Evolutionary conservation across 2,329 filamentous ascomycete species (phyloP).

Genomic region (Xylariaceae sp.): DNA sequence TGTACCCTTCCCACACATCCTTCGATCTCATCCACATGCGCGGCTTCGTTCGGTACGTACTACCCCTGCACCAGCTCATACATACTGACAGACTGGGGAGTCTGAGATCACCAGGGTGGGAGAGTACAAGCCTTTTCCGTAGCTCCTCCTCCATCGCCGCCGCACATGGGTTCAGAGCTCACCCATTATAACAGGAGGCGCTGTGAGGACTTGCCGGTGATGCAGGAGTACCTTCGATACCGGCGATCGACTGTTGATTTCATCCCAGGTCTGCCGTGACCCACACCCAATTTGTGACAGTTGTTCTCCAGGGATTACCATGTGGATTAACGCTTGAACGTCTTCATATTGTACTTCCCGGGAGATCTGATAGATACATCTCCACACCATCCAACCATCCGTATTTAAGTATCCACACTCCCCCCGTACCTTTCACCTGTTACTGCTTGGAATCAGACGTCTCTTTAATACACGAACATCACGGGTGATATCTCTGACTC

Average conservation of each 20-base stretch:
- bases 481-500: slow-evolving; percentile 15
- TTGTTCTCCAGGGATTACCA: slow-evolving; percentile 52
- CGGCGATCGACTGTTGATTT: slow-evolving; percentile 41
- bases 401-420: slow-evolving; percentile 50
- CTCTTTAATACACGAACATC: slow-evolving; percentile 17
- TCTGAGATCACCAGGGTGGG: slow-evolving; percentile 33
- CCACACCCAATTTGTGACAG: slow-evolving; percentile 61
- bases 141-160: slow-evolving; percentile 33
- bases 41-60: slow-evolving; percentile 25
- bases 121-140: slow-evolving; percentile 30
- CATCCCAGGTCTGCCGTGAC: slow-evolving; percentile 49
- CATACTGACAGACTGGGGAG: slow-evolving; percentile 16
- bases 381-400: slow-evolving; percentile 44
- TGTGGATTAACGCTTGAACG: slow-evolving; percentile 56
- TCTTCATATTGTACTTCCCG: slow-evolving; percentile 48
- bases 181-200: slow-evolving; percentile 44
- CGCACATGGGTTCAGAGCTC: slow-evolving; percentile 43
- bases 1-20: slow-evolving; percentile 35
- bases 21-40: slow-evolving; percentile 39
- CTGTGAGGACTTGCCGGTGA: slow-evolving; percentile 43
- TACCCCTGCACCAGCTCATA: slow-evolving; percentile 27
- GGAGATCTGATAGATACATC: slow-evolving; percentile 54
- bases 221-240: slow-evolving; percentile 41
- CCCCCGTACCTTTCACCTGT: slow-evolving; percentile 33
- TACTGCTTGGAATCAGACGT: slow-evolving; percentile 22